Conservation (phyloP, 441 rosid species). For the Adansonia madagascariensis region DNA sequence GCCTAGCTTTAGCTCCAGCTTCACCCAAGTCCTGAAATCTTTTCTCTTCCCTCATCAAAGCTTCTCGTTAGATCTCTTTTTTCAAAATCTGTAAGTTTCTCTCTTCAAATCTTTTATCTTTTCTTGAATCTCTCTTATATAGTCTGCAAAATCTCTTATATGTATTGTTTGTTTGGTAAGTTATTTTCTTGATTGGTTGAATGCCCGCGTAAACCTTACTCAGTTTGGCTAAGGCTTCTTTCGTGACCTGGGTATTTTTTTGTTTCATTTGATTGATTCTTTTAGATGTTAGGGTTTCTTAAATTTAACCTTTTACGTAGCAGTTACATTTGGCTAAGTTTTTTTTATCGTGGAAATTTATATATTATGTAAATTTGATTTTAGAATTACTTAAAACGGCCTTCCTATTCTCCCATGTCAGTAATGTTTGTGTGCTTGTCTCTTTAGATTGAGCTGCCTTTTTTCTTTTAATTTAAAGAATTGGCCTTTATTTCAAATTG, state of each 20-base stretch:
- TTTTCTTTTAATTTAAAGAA: neutral
- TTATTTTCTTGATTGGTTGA: neutral
- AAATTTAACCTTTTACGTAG: neutral
- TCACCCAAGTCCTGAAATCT: neutral
- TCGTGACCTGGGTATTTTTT: neutral
- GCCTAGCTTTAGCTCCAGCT: neutral
- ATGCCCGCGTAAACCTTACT: neutral
- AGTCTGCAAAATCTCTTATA: neutral
- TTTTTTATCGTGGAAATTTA: neutral
- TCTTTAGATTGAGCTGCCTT: neutral
- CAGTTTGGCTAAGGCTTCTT: neutral
- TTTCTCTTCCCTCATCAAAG: slow-evolving; percentile 11
- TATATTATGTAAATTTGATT: neutral
- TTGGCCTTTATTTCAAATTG: neutral
- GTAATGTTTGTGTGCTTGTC: neutral
- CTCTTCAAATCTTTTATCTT: neutral
- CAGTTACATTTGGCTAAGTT: neutral
- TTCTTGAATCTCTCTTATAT: neutral
- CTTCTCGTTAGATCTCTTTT: neutral
- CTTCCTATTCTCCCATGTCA: neutral
- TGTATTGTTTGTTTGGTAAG: slow-evolving; percentile 1
- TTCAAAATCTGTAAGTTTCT: slow-evolving; percentile 17
- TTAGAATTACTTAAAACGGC: neutral
- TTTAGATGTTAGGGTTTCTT: neutral
- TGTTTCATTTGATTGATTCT: no score